Percentiles rank a stretch among this genome's conserved stretches.
Evolutionary conservation across 495 filamentous ascomycete genomes (phyloP).

Genomic region (Ascodesmis nigricans): DNA sequence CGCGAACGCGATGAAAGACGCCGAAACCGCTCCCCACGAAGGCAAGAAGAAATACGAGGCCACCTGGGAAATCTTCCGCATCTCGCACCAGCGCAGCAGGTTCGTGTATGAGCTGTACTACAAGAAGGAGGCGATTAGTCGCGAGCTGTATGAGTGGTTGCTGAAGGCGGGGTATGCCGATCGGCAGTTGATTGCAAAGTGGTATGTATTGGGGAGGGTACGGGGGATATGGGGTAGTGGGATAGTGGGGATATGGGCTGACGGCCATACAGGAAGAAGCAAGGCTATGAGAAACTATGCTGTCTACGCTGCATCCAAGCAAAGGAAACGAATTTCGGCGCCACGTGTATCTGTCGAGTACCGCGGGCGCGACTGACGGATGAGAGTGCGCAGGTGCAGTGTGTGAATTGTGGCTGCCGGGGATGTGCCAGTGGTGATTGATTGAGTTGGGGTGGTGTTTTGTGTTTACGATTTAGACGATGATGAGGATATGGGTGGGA

Average conservation of each 20-base stretch:
- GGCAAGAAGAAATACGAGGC: conserved; percentile 60
- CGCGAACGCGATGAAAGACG: conserved; percentile 93
- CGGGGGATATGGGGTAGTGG: background rate
- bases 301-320: conserved; percentile 94
- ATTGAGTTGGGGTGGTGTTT: no score
- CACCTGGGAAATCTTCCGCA: conserved; percentile 93
- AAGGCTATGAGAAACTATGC: conserved; percentile 96
- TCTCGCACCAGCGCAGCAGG: conserved; percentile 73
- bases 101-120: conserved; percentile 98
- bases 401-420: conserved; percentile 85
- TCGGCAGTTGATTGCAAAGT: conserved; percentile 87
- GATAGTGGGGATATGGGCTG: background rate
- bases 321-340: conserved; percentile 96
- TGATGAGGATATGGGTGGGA: no score
- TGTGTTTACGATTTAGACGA: no score
- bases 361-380: conserved; percentile 82
- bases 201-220: conserved; percentile 25
- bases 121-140: conserved; percentile 84
- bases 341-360: conserved; percentile 92
- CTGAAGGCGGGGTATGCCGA: conserved; percentile 94
- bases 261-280: conserved; percentile 49
- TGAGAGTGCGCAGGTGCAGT: conserved; percentile 60
- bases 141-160: conserved; percentile 81
- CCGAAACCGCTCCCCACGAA: conserved; percentile 35
- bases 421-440: conserved; percentile 78